Evolutionary conservation across 768 basidiomycete species (phyloP).

Genomic region (Phlebiopsis gigantea): DNA sequence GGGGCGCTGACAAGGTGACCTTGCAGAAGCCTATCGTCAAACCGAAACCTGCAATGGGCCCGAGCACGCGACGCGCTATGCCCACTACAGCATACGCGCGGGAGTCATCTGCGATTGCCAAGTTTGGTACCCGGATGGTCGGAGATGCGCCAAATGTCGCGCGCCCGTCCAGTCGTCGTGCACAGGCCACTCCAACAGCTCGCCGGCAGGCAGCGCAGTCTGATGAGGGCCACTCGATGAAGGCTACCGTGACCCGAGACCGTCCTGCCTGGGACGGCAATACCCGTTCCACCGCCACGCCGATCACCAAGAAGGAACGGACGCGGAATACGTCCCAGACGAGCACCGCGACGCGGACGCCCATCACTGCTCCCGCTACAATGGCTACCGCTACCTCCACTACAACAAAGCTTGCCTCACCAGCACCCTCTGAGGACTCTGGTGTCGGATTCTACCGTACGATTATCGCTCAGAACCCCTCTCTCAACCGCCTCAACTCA

Average conservation of each 20-base stretch:
- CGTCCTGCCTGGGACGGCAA: slow-evolving; percentile 64
- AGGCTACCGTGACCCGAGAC: slow-evolving; percentile 65
- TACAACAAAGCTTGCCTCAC: slow-evolving; percentile 48
- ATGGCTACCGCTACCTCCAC: slow-evolving; percentile 25
- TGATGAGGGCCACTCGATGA: slow-evolving; percentile 60
- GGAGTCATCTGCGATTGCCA: slow-evolving; percentile 86
- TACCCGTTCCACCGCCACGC: slow-evolving; percentile 35
- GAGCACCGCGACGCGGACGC: slow-evolving; percentile 39
- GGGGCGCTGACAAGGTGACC: slow-evolving; percentile 89
- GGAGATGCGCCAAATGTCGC: slow-evolving; percentile 47
- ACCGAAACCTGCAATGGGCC: slow-evolving; percentile 28
- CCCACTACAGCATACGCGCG: slow-evolving; percentile 59
- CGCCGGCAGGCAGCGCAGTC: slow-evolving; percentile 35
- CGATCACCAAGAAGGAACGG: slow-evolving; percentile 44
- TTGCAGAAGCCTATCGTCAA: slow-evolving; percentile 74
- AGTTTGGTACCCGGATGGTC: slow-evolving; percentile 83
- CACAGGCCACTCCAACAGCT: slow-evolving; percentile 39
- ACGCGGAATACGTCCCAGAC: slow-evolving; percentile 70
- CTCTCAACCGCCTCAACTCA: slow-evolving; percentile 38
- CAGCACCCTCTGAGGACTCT: slow-evolving; percentile 77
- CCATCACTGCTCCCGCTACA: slow-evolving; percentile 5
- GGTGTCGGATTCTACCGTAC: slow-evolving; percentile 82
- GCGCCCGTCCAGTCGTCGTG: slow-evolving; percentile 63
- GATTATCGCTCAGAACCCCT: slow-evolving; percentile 71
- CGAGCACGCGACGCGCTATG: slow-evolving; percentile 27